These are phyloP conservation scores for Aspergillus nidulans DNA, from an alignment of 495 filamentous ascomycete genomes.

Conservation along the genomic window DNA sequence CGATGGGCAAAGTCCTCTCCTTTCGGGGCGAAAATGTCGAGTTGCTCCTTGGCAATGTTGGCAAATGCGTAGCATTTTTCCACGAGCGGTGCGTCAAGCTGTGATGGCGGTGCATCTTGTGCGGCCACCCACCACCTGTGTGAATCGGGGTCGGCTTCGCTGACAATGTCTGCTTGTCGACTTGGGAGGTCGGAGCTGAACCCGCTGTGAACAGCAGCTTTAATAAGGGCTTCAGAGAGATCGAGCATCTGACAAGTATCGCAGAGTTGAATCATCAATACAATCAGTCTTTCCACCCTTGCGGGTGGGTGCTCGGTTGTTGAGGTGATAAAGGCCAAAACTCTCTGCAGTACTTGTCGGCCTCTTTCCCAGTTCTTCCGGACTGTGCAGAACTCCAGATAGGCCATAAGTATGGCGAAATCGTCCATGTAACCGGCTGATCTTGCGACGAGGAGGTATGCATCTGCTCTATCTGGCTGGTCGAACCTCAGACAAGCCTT, in stretches of 20 bases:
- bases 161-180: conserved; percentile 26
- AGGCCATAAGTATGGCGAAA: conserved; percentile 33
- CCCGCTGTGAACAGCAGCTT: conserved; percentile 35
- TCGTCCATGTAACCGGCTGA: conserved; percentile 38
- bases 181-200: conserved; percentile 26
- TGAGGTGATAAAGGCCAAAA: conserved; percentile 33
- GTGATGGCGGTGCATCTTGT: conserved; percentile 6
- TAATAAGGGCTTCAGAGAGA: conserved; percentile 30
- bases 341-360: conserved; percentile 28
- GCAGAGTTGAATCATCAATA: conserved; percentile 38
- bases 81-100: conserved; percentile 22
- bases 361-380: conserved; percentile 38
- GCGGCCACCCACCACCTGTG: conserved; percentile 29
- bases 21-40: conserved; percentile 22
- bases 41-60: conserved; percentile 22
- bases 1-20: conserved; percentile 10
- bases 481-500: conserved; percentile 36
- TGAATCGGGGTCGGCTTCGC: conserved; percentile 20
- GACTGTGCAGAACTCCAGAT: conserved; percentile 38
- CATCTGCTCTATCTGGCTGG: conserved; percentile 42
- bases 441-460: conserved; percentile 37
- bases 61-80: conserved; percentile 38
- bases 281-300: conserved; percentile 31
- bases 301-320: conserved; percentile 24
- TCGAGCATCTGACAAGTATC: conserved; percentile 31